Base-by-base conservation (phyloP, 768 basidiomycete species). In the Xerocomus brunneocitrinus region DNA sequence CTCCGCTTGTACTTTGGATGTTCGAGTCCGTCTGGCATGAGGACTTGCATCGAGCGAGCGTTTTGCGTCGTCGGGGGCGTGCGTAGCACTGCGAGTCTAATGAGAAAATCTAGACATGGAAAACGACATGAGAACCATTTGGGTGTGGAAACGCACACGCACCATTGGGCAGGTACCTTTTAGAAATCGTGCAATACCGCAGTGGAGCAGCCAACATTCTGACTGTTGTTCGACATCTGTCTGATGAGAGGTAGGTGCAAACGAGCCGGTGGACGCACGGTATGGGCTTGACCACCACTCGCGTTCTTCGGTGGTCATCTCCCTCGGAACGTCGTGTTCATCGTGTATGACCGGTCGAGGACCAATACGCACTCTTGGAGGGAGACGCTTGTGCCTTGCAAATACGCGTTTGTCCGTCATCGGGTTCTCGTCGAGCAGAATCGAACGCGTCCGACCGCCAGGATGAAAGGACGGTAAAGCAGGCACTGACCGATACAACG, bases 281-380 rank as follows among this genome's bases (percentile, higher is more conserved):
- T 90, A 92, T 50, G 89, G 88, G 64, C 81, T 88, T 10, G 86
- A 77, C 81, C 80, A 85, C 81, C 84, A 88, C 27, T 67, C 66
- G 58, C 79, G 73, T 71, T 91, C 88, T 59, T 81, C 72, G 39
- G 63, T 60, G 0, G 79, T 76, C 89, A 90, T 91, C 53, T 73
- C 74, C 31, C 85, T 74, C 12, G 76, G 77, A 14, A 52, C 49
- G 55, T 81, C 78, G 43, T 68, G 38, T 31, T 67, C 62, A 43
- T 28, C 47, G 54, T 43, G 22, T 42, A 27, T 45, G 61, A 59
- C 49, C 59, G 62, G 58, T 57, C 61, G 51, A 57, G 69, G 42
- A 60, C 70, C 50, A 6, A 76, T 60, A 25, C 61, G 62, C 2
- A 79, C 66, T 28, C 67, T 69, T 4, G 86, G 85, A 2, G 83